Evolutionary conservation across 2,329 filamentous ascomycete species (phyloP).

Genomic region (Neofusicoccum umdonicola): DNA sequence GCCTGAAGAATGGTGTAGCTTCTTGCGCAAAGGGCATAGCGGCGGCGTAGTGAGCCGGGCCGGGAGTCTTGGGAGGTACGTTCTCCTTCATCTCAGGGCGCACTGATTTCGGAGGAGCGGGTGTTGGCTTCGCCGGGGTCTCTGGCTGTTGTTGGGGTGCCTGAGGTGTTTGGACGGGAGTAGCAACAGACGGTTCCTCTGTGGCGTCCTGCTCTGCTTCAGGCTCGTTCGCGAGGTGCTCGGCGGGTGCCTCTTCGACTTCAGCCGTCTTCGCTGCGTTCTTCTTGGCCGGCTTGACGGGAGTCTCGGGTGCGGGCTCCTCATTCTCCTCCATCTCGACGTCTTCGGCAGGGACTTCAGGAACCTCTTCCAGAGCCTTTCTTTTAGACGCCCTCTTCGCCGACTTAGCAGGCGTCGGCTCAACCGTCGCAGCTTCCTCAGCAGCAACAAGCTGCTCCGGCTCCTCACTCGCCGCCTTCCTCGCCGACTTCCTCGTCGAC

Average conservation of each 20-base stretch:
- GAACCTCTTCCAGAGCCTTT: neutral
- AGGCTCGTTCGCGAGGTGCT: neutral
- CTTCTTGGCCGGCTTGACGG: neutral
- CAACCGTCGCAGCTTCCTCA: neutral
- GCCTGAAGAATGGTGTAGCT: constrained; percentile 14
- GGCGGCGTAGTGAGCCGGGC: neutral
- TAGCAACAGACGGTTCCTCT: neutral
- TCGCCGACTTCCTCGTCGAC: neutral
- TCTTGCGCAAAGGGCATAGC: constrained; percentile 7
- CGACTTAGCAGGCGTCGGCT: constrained; percentile 3
- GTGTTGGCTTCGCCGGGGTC: neutral
- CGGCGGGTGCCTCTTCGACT: neutral
- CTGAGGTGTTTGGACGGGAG: constrained; percentile 2
- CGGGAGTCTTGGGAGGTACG: neutral
- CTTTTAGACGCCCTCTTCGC: neutral
- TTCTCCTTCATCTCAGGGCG: constrained; percentile 2
- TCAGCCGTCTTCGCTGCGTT: neutral
- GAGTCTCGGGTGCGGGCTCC: neutral
- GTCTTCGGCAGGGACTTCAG: neutral
- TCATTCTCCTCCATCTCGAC: neutral
- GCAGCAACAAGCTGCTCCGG: neutral
- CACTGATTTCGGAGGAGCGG: neutral
- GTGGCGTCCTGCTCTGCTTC: neutral
- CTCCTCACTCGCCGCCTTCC: constrained; percentile 3
- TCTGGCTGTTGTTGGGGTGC: neutral